Base-by-base conservation (phyloP, 257 asterid genomes). In the Lantana camara region DNA sequence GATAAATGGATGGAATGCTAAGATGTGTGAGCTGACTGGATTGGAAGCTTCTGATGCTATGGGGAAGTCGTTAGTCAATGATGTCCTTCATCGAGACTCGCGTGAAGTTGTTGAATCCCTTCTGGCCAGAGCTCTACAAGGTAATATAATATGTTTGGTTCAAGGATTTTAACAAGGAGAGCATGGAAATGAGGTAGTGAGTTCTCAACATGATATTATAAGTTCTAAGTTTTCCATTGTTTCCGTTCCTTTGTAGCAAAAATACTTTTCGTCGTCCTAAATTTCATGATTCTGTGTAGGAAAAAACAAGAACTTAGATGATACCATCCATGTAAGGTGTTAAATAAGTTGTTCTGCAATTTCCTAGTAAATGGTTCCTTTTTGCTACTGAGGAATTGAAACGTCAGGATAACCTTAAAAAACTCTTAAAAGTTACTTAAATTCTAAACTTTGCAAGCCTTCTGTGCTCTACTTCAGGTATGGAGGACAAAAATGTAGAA, bases 1-100 rank as follows among this genome's bases (percentile, higher is more conserved):
- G 54, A 67, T 85, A 61, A 85, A 85, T 71, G 89, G 89, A 32
- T 88, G 94, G 96, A 88, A 88, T 44, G 44, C 70, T 21, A 85
- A 85, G 72, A 83, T 88, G 72, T 67, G 71, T 55, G 95, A 88
- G 73, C 66, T 88, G 57, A 88, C 87, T 2, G 88, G 86, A 32
- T 63, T 85, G 20, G 73, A 69, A 42, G 74, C 70, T 59, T 52
- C 64, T 15, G 81, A 79, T 58, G 96, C 91, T 70, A 24, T 72
- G 7, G 95, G 93, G 60, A 85, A 73, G 68, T 76, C 83, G 3
- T 73, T 85, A 20, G 16, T 83, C 61, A 56, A 38, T 57, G 72
- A 81, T 40, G 51, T 83, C 23, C 41, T 80, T 77, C 95, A 83
- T 49, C 76, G 70, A 57, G 86, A 81, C 61, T 83, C 91, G 1